Conservation (phyloP, 495 filamentous ascomycete genomes). For the Podospora anserina region DNA sequence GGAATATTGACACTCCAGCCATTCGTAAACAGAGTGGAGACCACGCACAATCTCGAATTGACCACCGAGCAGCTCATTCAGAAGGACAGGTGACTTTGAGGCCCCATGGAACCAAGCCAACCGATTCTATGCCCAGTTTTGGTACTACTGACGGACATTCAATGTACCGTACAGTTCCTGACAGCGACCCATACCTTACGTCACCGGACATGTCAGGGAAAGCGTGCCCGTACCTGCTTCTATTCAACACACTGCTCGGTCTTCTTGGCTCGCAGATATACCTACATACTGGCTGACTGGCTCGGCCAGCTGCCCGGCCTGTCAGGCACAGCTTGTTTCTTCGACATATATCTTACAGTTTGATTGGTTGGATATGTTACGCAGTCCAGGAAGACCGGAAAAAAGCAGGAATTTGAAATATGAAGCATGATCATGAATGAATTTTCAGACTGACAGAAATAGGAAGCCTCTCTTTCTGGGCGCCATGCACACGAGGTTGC, state of each 20-base stretch:
- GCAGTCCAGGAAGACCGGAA: background rate
- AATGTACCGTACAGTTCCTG: background rate
- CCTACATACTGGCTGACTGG: background rate
- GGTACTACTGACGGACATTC: background rate
- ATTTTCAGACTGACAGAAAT: background rate
- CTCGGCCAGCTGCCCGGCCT: background rate
- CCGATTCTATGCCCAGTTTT: too few species aligned
- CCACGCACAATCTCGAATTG: background rate
- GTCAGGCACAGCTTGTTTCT: background rate
- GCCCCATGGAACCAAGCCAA: too few species aligned
- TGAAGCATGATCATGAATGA: background rate
- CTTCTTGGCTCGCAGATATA: background rate
- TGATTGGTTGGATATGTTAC: background rate
- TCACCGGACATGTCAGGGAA: background rate
- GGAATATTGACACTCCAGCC: background rate
- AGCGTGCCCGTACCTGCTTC: background rate
- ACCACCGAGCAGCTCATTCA: too few species aligned
- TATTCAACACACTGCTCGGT: background rate
- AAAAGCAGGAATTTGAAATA: too few species aligned
- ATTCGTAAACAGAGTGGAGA: background rate
- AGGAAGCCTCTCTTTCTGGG: background rate
- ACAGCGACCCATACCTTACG: background rate
- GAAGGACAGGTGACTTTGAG: too few species aligned
- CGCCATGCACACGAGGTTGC: background rate
- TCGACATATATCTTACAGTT: background rate